Evolutionary conservation across 2,329 filamentous ascomycete species (phyloP).

Genomic region (Orbilia brochopaga): DNA sequence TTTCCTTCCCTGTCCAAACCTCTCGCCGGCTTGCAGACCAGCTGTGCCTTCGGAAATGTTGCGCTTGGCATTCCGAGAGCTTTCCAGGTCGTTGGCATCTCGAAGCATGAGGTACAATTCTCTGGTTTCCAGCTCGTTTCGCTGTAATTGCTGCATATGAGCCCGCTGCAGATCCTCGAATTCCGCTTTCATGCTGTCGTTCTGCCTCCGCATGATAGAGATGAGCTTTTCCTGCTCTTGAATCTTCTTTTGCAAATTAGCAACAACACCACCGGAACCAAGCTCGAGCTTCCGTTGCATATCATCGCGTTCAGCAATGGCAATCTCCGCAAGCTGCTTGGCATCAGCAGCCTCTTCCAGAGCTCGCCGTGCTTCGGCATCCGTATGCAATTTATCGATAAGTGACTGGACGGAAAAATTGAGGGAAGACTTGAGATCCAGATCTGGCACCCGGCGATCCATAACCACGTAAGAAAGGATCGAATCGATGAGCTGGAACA

Average conservation of each 20-base stretch:
- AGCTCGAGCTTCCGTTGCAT: conserved; percentile 86
- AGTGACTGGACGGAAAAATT: conserved; percentile 97
- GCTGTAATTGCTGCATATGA: conserved; percentile 77
- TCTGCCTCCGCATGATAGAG: conserved; percentile 82
- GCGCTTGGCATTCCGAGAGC: conserved; percentile 66
- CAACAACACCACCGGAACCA: conserved; percentile 89
- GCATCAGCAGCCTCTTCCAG: conserved; percentile 90
- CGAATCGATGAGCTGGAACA: conserved; percentile 98
- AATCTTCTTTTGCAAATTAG: conserved; percentile 90
- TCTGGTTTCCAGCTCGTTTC: conserved; percentile 93
- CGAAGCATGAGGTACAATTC: conserved; percentile 98
- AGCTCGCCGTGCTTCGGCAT: conserved; percentile 89
- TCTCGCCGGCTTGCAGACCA: conserved; percentile 58
- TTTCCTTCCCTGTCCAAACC: conserved; percentile 63
- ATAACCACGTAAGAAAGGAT: conserved; percentile 99
- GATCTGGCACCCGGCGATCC: conserved; percentile 91
- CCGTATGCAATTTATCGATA: conserved; percentile 93
- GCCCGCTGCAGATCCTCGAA: conserved; percentile 67
- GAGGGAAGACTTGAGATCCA: conserved; percentile 96
- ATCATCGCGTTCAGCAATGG: conserved; percentile 94
- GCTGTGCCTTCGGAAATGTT: conserved; percentile 38
- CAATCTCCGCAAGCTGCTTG: conserved; percentile 90
- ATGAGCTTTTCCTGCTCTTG: conserved; percentile 91
- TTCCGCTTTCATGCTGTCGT: conserved; percentile 86
- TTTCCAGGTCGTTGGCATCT: conserved; percentile 92